Evolutionary conservation across 768 basidiomycete genomes (phyloP), one percentile per base, ranked within the genome.

Genomic region (Tulasnella sp.): DNA sequence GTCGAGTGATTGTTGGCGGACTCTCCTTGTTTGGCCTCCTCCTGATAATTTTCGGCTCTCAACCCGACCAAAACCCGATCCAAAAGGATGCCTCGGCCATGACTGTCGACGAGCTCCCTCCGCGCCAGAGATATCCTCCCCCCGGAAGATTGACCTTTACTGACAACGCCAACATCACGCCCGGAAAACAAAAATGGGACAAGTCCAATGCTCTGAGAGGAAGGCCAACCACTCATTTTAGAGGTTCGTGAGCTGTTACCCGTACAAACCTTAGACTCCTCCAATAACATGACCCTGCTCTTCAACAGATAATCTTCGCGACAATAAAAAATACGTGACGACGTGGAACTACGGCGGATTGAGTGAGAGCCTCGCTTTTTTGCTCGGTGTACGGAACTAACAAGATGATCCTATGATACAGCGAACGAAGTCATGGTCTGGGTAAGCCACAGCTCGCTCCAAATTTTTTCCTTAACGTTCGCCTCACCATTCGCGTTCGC

Each of bases 321-420:
- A 2, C 8, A 39, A 74, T 40, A 48, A 27, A n/a, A 74, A 74
- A 74, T 74, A 74, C 38, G 73, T 74, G 21, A 74, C 73, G 18
- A 48, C 73, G 18, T 74, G 73, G 73, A 74, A 74, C 12, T 74
- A 9, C 8, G 73, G 40, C 18, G 73, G 73, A 74, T 24, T 74
- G 46, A 74, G 73, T 74, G 38, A n/a, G 73, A n/a, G 24, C 1
- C n/a, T n/a, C 8, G 1, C 14, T 0, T n/a, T 24, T 24, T 52
- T n/a, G 52, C 24, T 44, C 1, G 4, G 52, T 4, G 10, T 8
- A 52, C 24, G n/a, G 19, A n/a, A 24, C 52, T 52, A 52, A 52
- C 52, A 8, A 36, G 27, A 36, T 19, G 5, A 8, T 68, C 18
- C 31, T 6, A 0, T 21, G 34, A 44, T 68, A 36, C 62, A 68